These are phyloP conservation scores for Pezicula rhizophila DNA, from an alignment of 2,329 filamentous ascomycete species.

Conservation along the genomic window DNA sequence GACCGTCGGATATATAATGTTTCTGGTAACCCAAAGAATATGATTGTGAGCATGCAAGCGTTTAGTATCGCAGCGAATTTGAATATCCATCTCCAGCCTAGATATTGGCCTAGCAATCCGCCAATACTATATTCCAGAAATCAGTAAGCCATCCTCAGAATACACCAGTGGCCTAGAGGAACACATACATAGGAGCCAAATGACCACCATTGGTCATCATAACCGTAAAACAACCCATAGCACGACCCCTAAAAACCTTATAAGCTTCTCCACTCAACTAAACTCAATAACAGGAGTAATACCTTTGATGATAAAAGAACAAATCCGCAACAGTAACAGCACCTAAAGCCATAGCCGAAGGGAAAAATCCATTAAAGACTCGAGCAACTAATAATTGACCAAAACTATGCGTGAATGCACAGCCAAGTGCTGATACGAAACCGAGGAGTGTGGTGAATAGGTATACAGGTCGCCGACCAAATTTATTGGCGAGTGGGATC, in stretches of 20 bases:
- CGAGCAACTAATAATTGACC: constrained; percentile 17
- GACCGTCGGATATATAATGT: constrained; percentile 19
- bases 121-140: constrained; percentile 43
- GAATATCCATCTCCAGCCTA: constrained; percentile 73
- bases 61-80: constrained; percentile 23
- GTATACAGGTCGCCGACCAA: constrained; percentile 20
- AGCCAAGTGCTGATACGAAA: constrained; percentile 14
- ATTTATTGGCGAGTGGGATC: constrained; percentile 19
- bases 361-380: constrained; percentile 25
- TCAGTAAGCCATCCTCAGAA: no score
- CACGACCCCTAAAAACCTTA: constrained; percentile 12
- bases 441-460: constrained; percentile 18
- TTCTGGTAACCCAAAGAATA: constrained; percentile 25
- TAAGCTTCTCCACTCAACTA: no score
- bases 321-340: constrained; percentile 26
- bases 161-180: no score
- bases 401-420: constrained; percentile 14
- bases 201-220: constrained; percentile 24
- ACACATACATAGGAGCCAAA: constrained; percentile 31
- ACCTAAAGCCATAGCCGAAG: constrained; percentile 26
- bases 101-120: constrained; percentile 66
- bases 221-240: constrained; percentile 26
- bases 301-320: constrained; percentile 25
- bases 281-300: no score
- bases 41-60: constrained; percentile 20